Base-by-base conservation (phyloP, 2,329 filamentous ascomycete species). In the Malbranchea cinnamomea region DNA sequence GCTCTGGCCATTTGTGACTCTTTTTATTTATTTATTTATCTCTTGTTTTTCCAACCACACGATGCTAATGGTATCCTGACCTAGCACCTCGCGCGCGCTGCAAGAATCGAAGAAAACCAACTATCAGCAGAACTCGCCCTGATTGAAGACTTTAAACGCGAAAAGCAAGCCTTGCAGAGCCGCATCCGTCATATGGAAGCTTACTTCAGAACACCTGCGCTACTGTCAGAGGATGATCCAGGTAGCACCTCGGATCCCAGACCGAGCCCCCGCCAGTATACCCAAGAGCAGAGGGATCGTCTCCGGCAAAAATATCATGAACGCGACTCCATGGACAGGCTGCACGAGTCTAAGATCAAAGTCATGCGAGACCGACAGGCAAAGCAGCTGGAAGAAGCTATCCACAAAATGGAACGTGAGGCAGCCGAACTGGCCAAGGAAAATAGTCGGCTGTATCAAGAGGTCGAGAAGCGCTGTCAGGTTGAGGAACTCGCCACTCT, bases 181-280 rank as follows among this genome's bases (percentile, higher is more conserved):
- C 54, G 59, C 28, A 58, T 62, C 28, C 58, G 57, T 30, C 51
- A 62, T 29, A 62, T 62, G 59, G 58, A 62, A 41, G 56, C 54
- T 13, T 62, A 60, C 40, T 56, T 59, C 32, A 51, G 44, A 32
- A 59, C 50, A 28, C 45, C 52, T 33, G 52, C 53, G 8, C 54
- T 52, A 6, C 37, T 42, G 12, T n/a, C n/a, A n/a, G 50, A 49
- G 5, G 44, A 47, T 15, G 28, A 31, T 3, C 21, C 29, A 7
- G 35, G 16, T 12, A 31, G 28, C 10, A 33, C 30, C 3, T 47
- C 40, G 14, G 38, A 33, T 9, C 28, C 22, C 12, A 30, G 23
- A 3, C 25, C 24, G 2, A 28, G 10, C 17, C 46, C 41, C 6
- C 54, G 57, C 14, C 49, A 45, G 22, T 47, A 55, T 6, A 60